A percentile compares a stretch with the other conserved stretches of the same genome.
Conservation (phyloP, 2,329 filamentous ascomycete species). For the Aspergillus sp. region DNA sequence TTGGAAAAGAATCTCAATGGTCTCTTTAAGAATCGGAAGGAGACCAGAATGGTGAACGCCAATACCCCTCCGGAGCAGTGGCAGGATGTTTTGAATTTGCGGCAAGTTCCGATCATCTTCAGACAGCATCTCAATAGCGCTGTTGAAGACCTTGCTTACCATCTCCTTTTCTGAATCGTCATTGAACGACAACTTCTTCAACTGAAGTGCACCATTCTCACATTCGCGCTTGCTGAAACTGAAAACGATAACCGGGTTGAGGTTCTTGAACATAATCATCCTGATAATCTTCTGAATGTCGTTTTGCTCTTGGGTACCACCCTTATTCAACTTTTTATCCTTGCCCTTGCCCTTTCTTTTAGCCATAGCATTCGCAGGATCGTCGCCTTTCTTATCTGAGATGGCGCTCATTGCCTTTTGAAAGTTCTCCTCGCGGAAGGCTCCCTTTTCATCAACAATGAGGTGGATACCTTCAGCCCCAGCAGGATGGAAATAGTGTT, state of each 20-base stretch:
- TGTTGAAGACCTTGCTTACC: slow-evolving; percentile 90
- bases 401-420: slow-evolving; percentile 90
- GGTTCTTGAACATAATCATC: slow-evolving; percentile 97
- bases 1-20: slow-evolving; percentile 97
- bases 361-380: slow-evolving; percentile 70
- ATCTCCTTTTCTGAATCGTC: slow-evolving; percentile 91
- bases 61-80: slow-evolving; percentile 81
- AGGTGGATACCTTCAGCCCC: slow-evolving; percentile 89
- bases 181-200: slow-evolving; percentile 86
- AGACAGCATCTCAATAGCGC: slow-evolving; percentile 84
- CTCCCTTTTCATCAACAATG: slow-evolving; percentile 92
- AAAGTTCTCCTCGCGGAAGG: slow-evolving; percentile 96
- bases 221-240: slow-evolving; percentile 98
- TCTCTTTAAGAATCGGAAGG: slow-evolving; percentile 93
- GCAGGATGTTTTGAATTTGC: slow-evolving; percentile 85
- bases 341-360: slow-evolving; percentile 82
- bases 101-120: slow-evolving; percentile 84
- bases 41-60: slow-evolving; percentile 96
- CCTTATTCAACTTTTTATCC: slow-evolving; percentile 86
- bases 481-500: slow-evolving; percentile 95
- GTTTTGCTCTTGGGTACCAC: slow-evolving; percentile 61
- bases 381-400: slow-evolving; percentile 77
- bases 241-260: slow-evolving; percentile 98
- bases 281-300: slow-evolving; percentile 97
- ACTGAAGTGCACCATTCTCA: slow-evolving; percentile 79